These are phyloP conservation scores for Globisporangium carolinianum DNA, from an alignment of 352 stramenopile species.

Conservation along the genomic window DNA sequence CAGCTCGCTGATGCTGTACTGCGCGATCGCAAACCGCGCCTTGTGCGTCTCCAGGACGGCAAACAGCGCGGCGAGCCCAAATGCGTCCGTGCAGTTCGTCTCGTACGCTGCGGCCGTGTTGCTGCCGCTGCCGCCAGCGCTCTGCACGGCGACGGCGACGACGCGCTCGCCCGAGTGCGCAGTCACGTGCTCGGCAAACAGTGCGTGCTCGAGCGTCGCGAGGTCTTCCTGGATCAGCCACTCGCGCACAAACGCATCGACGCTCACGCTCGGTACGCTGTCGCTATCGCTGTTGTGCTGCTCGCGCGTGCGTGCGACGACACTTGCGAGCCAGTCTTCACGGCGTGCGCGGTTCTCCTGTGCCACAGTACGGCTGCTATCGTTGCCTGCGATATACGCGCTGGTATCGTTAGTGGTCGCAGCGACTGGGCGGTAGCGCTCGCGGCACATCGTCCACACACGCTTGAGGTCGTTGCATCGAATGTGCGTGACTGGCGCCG, in stretches of 20 bases:
- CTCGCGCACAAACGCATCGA: constrained; percentile 71
- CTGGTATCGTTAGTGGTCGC: constrained; percentile 19
- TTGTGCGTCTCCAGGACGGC: constrained; percentile 16
- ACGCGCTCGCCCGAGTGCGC: constrained; percentile 48
- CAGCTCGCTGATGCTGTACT: constrained; percentile 49
- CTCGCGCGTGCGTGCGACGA: constrained; percentile 54
- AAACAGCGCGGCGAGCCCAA: background rate
- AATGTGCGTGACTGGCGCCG: too few species aligned
- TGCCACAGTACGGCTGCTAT: constrained; percentile 26
- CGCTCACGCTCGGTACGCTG: constrained; percentile 39
- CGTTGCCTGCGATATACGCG: background rate
- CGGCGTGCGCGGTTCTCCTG: constrained; percentile 31
- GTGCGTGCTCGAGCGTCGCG: constrained; percentile 36
- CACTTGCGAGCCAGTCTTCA: constrained; percentile 66
- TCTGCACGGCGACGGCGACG: constrained; percentile 35
- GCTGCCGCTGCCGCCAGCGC: constrained; percentile 28
- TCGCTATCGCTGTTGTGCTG: constrained; percentile 64
- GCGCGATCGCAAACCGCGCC: constrained; percentile 34
- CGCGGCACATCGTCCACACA: constrained; percentile 50
- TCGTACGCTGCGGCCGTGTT: constrained; percentile 16
- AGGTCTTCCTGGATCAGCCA: constrained; percentile 75
- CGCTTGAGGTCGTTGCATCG: too few species aligned
- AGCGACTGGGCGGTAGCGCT: constrained; percentile 36
- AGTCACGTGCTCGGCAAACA: constrained; percentile 45
- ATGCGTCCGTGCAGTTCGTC: background rate